Evolutionary conservation across 306 rosid genomes (phyloP), one percentile per base, ranked within the genome.

Genomic region (Cucurbita argyrosperma): DNA sequence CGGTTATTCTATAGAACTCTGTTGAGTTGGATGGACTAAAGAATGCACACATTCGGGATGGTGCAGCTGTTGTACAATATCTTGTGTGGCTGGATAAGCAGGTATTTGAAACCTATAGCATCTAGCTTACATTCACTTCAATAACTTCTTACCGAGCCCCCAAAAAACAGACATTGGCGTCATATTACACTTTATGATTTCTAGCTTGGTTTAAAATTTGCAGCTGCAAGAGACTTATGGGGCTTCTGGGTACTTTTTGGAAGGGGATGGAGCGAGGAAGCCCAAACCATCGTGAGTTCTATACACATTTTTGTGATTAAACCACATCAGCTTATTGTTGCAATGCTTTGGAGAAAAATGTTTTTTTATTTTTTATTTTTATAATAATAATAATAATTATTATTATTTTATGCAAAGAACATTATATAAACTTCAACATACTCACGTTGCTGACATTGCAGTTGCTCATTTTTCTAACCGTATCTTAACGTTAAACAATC

Each of bases 11-110:
- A 53, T 72, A 95, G 99, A 95, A 95, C 83, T 79, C 92, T 4
- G 84, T 87, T 64, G 99, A 95, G 78, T 83, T 95, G 92, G 92
- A 91, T 55, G 97, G 99, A 72, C 82, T 95, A 72, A 89, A 71
- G 82, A 85, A 81, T 40, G 87, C 99, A 21, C 97, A 95, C 76
- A 26, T 95, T 80, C 90, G 99, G 65, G 99, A 95, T 79, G 99
- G 99, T 72, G 97, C 89, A 67, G 99, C 99, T 15, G 89, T 95
- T 60, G 97, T 89, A 73, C 99, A 95, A 74, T 95, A 85, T 83
- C 96, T 91, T 88, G 90, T 85, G 49, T 95, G 99, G 99, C 81
- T 95, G 81, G 97, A 95, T 82, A 77, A 82, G 78, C 82, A 89
- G 95, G 99, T 95, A 84, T 43, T 72, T 26, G 23, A 76, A 47